These are phyloP conservation scores for Cercospora sp. DNA, from an alignment of 2,329 filamentous ascomycete genomes.

Conservation along the genomic window DNA sequence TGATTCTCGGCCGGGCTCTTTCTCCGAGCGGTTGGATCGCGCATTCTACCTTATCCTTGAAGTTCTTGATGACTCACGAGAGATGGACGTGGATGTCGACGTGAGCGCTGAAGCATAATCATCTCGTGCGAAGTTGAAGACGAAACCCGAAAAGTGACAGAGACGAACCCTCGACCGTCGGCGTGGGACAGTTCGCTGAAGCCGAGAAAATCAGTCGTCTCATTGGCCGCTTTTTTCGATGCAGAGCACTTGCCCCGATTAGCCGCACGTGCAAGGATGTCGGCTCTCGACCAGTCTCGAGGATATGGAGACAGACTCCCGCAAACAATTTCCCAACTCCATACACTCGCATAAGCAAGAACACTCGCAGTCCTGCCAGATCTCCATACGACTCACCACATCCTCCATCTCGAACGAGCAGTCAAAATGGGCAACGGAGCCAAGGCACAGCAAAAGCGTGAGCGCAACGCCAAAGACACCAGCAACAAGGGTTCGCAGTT, in stretches of 20 bases:
- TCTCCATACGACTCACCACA: not conserved
- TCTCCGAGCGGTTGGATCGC: constrained; percentile 6
- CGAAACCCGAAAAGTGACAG: not conserved
- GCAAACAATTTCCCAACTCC: not conserved
- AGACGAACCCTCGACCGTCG: not conserved
- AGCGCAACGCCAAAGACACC: constrained; percentile 65
- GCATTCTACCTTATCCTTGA: not conserved
- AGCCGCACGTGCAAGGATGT: constrained; percentile 6
- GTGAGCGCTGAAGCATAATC: not conserved
- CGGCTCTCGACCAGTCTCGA: constrained; percentile 9
- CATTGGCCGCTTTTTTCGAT: not conserved
- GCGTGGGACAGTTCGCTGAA: not conserved
- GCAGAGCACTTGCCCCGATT: not conserved
- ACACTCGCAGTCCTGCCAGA: not conserved
- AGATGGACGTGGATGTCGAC: not conserved
- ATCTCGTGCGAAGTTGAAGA: not conserved
- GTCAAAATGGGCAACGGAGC: constrained; percentile 49
- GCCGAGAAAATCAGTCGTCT: not conserved
- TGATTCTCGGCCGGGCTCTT: constrained; percentile 9
- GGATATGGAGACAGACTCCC: constrained; percentile 2
- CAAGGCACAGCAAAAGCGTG: constrained; percentile 70
- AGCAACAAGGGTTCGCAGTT: constrained; percentile 41
- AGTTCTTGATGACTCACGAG: not conserved
- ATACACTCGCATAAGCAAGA: not conserved
- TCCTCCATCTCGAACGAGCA: not conserved